Evolutionary conservation across 2,329 filamentous ascomycete genomes (phyloP), one percentile per base, ranked within the genome.

Genomic region (Penicillium decumbens): DNA sequence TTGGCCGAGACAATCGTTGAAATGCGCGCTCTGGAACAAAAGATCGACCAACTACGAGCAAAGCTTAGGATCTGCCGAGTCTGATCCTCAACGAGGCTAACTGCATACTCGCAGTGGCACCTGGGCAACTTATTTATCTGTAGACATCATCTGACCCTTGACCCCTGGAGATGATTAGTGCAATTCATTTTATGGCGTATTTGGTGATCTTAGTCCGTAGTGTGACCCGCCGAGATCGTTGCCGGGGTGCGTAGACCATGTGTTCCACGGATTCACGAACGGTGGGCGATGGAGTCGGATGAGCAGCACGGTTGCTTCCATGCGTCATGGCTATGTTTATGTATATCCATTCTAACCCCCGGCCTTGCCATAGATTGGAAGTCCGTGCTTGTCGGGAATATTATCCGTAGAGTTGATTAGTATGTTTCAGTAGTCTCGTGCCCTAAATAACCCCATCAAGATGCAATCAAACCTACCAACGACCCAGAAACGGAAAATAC

Each of bases 1-100:
- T 54, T 77, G 47, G 65, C 71, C 12, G 68, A 61, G 39, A 60
- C 70, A 3, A 51, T 65, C 5, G 58, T 62, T n/a, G 66, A 73
- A 53, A 74, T 77, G 70, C 66, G 63, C 25, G 46, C 47, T 13
- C 50, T 75, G 30, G 75, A 77, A 55, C 59, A 65, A 18, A 61
- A 70, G 44, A 67, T 77, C 23, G 45, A 56, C 33, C 51, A 57
- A 27, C 23, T 69, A 50, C 63, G 67, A 49, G 57, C 40, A 12
- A 49, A 62, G 32, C 45, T 71, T 27, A 58, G 51, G 13, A 37
- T 23, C 20, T 23, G 35, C 32, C 13, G n/a, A 32, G 8, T 39
- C 24, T 25, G 33, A 27, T 27, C 20, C 10, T 9, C n/a, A 20
- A 13, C 24, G 30, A 42, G 37, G 24, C 44, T 25, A 35, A 12